Conservation (phyloP, 2,329 filamentous ascomycete species). For the Botrytis squamosa region DNA sequence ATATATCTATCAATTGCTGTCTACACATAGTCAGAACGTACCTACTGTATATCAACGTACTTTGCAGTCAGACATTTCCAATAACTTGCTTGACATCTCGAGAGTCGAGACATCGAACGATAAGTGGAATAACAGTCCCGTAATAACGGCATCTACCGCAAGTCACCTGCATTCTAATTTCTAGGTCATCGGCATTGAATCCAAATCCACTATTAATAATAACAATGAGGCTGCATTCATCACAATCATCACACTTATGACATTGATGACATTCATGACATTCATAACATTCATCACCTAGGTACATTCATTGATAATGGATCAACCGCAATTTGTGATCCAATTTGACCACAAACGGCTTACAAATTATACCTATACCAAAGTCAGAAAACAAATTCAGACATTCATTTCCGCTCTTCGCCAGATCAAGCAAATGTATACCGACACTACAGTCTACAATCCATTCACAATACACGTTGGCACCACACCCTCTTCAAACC, state of each 20-base stretch:
- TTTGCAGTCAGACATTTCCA: neutral
- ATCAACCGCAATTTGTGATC: no score
- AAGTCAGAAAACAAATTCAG: no score
- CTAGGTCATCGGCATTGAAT: neutral
- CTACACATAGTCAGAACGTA: neutral
- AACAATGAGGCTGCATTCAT: neutral
- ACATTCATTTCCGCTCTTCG: neutral
- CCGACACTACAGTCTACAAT: no score
- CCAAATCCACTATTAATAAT: neutral
- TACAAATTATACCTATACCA: no score
- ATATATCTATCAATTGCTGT: neutral
- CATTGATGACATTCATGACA: no score
- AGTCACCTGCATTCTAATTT: neutral
- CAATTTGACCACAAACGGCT: no score
- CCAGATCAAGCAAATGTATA: neutral
- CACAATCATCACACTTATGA: no score
- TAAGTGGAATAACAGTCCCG: neutral
- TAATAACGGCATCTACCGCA: neutral
- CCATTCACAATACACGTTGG: no score
- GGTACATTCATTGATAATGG: no score
- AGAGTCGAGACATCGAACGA: neutral
- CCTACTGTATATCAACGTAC: no score
- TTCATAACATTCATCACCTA: no score
- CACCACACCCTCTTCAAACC: neutral
- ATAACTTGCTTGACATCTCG: no score